Percentiles rank a stretch among this genome's conserved stretches.
Conservation (phyloP, 1,284 basidiomycete genomes). For the Moniliophthora roreri region DNA sequence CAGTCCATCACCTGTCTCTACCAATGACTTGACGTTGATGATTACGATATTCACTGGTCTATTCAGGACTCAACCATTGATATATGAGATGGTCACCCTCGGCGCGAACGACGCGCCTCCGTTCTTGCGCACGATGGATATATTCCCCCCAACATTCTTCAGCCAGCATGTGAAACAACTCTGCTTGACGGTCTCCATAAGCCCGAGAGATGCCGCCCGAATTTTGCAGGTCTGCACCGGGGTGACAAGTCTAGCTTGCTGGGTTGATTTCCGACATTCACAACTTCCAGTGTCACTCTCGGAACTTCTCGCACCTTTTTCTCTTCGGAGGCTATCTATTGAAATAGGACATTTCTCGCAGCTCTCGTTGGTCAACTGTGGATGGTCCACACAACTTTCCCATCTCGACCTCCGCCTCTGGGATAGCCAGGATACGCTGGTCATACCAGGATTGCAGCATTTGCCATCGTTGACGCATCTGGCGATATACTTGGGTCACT, state of each 20-base stretch:
- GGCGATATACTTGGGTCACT: conserved; percentile 26
- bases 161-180: conserved; percentile 32
- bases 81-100: conserved; percentile 34
- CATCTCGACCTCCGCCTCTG: conserved; percentile 23
- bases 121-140: conserved; percentile 33
- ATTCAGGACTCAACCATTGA: conserved; percentile 29
- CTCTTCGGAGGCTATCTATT: conserved; percentile 32
- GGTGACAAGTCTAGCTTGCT: conserved; percentile 33
- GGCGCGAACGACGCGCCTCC: conserved; percentile 27
- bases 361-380: conserved; percentile 11
- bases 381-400: conserved; percentile 18
- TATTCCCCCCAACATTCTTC: conserved; percentile 31
- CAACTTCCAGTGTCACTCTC: conserved; percentile 18
- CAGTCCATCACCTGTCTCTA: conserved; percentile 12
- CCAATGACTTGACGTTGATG: conserved; percentile 1
- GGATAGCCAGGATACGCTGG: conserved; percentile 17
- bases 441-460: conserved; percentile 24
- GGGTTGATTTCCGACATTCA: conserved; percentile 28
- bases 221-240: conserved; percentile 33
- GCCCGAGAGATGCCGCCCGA: conserved; percentile 22
- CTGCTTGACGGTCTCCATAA: conserved; percentile 32
- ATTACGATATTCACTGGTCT: conserved; percentile 5
- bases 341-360: conserved; percentile 28
- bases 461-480: conserved; percentile 31
- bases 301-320: conserved; percentile 24